A percentile compares a stretch with the other conserved stretches of the same genome.
These are phyloP conservation scores for Quercus glauca DNA, from an alignment of 306 rosid genomes.

Conservation along the genomic window DNA sequence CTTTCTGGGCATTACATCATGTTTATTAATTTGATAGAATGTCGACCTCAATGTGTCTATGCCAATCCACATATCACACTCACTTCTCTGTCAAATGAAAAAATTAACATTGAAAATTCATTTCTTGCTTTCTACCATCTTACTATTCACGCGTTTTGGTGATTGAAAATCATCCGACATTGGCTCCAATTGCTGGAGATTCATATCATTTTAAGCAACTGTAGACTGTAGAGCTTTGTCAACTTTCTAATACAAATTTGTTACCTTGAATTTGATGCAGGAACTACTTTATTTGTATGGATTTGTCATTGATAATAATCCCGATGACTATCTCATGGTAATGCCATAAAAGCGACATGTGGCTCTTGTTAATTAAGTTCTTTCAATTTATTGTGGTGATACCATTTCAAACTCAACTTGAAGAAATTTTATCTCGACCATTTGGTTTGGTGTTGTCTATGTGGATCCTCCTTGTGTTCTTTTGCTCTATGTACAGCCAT, in stretches of 20 bases:
- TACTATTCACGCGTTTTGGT: background rate
- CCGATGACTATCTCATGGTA: conserved; percentile 98
- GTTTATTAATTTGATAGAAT: background rate
- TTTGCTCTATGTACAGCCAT: background rate
- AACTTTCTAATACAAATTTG: conserved; percentile 16
- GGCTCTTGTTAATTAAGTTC: background rate
- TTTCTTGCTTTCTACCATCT: background rate
- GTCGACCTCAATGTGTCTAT: background rate
- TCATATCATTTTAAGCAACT: conserved; percentile 6
- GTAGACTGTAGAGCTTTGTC: conserved; percentile 1
- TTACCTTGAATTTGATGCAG: conserved; percentile 48
- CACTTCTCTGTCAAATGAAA: background rate
- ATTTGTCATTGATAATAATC: conserved; percentile 72
- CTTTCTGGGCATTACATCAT: background rate
- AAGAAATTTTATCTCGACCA: background rate
- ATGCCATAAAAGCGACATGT: conserved; percentile 18
- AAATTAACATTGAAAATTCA: background rate
- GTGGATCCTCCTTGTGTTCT: background rate
- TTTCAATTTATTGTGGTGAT: background rate
- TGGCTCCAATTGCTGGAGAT: background rate
- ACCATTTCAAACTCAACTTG: conserved; percentile 8
- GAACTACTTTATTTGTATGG: conserved; percentile 94
- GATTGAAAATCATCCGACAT: background rate
- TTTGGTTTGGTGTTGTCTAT: background rate
- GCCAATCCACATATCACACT: background rate